Base-by-base conservation (phyloP, 768 basidiomycete genomes). In the Hericium rajendrae region DNA sequence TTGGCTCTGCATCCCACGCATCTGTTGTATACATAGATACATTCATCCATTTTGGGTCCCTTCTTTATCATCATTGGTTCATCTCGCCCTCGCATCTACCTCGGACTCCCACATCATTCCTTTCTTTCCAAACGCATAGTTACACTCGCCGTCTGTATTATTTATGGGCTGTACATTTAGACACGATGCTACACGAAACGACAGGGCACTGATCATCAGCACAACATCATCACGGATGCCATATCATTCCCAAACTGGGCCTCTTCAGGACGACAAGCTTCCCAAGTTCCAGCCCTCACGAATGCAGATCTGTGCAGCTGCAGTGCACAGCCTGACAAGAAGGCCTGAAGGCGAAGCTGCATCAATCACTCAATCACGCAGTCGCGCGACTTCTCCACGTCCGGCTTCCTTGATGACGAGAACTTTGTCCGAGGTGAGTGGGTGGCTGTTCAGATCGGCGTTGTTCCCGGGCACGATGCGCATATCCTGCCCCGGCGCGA, bases 91-190 rank as follows among this genome's bases (percentile, higher is more conserved):
- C 32, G 32, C 32, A 32, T 32, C 32, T 32, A 32, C 32, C 32
- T 32, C 32, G 32, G 32, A 32, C 32, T 32, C 32, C 51, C 24
- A 28, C 57, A 38, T 32, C 16, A 16, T 43, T n/a, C 28, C 51
- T 13, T 18, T 22, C 41, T 16, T 43, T 53, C 39, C 22, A 43
- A 15, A 49, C 20, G 16, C 50, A 51, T 15, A 55, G 41, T 53
- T 41, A 12, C 39, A 16, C 9, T 9, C 37, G 28, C 24, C 20
- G 24, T 38, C 32, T 41, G 46, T 53, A 43, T 57, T 53, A 22
- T 48, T 13, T 38, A 39, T 48, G 15, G 38, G 28, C 43, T 50
- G 43, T 32, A 26, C 48, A 20, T 59, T 51, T 59, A 56, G 43
- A 46, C 16, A 46, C 43, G 20, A 32, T 8, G 6, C 32, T 2